These are phyloP conservation scores for Suhomyces taliae DNA, from an alignment of 1,139 yeast species.

Conservation along the genomic window DNA sequence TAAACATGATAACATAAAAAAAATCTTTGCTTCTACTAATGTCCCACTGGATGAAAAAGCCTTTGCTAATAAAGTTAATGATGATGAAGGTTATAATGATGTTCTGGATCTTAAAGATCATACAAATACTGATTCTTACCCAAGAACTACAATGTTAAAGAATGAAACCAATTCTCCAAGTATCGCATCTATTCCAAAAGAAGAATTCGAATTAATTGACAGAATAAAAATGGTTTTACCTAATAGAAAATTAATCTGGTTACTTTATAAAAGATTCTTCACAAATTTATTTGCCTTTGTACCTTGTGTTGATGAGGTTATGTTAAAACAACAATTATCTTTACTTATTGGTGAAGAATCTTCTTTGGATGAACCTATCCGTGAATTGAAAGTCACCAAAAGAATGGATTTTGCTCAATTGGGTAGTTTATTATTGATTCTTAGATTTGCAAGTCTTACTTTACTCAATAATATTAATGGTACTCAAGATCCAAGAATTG, in stretches of 20 bases:
- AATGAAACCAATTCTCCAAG: neutral
- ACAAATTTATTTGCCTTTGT: slow-evolving; percentile 46
- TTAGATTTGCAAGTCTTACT: slow-evolving; percentile 25
- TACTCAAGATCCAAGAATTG: slow-evolving; percentile 29
- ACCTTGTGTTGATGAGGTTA: slow-evolving; percentile 51
- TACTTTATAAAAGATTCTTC: slow-evolving; percentile 39
- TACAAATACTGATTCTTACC: neutral
- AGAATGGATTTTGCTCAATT: slow-evolving; percentile 26
- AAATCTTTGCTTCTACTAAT: slow-evolving; percentile 1
- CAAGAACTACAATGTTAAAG: neutral
- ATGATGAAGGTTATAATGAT: slow-evolving; percentile 17
- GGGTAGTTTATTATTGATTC: slow-evolving; percentile 24
- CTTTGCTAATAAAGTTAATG: slow-evolving; percentile 12
- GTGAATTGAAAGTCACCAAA: slow-evolving; percentile 17
- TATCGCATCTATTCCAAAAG: slow-evolving; percentile 12
- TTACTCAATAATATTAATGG: slow-evolving; percentile 26
- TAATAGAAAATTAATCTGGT: slow-evolving; percentile 36
- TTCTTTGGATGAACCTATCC: slow-evolving; percentile 16
- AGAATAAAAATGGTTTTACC: slow-evolving; percentile 35
- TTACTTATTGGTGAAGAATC: slow-evolving; percentile 21
- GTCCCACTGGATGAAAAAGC: slow-evolving; percentile 7
- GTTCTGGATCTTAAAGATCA: slow-evolving; percentile 2
- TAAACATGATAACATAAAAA: slow-evolving; percentile 5
- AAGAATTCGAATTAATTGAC: slow-evolving; percentile 22
- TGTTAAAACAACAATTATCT: slow-evolving; percentile 23